phyloP scores from a whole-genome alignment of 192 early-diverging fungal species.

The Coemansia aciculifera region DNA sequence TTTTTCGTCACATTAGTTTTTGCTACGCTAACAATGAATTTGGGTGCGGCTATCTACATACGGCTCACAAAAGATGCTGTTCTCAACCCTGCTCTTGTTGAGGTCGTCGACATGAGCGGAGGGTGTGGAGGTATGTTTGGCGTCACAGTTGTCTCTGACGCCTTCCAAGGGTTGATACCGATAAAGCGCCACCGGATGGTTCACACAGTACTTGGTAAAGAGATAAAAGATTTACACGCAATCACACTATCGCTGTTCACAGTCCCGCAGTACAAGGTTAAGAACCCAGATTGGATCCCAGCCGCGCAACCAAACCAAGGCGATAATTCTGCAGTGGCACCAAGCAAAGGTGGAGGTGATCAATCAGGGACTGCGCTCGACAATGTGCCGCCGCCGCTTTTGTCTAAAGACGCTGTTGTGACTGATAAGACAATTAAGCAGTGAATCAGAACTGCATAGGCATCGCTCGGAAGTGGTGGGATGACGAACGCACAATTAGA shows the following conservation, averaged over 20 bases:
- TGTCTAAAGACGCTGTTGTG: background rate
- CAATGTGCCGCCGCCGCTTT: background rate
- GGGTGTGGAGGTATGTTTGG: slow-evolving; percentile 94
- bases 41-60: slow-evolving; percentile 14
- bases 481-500: too few species aligned
- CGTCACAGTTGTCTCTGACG: slow-evolving; percentile 70
- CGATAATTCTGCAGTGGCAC: background rate
- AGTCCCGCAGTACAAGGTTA: slow-evolving; percentile 1
- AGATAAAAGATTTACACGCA: slow-evolving; percentile 84
- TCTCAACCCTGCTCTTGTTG: slow-evolving; percentile 4
- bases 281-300: background rate
- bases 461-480: too few species aligned
- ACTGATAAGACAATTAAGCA: background rate
- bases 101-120: slow-evolving; percentile 43
- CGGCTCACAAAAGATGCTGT: background rate
- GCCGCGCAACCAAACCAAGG: background rate
- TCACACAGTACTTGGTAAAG: slow-evolving; percentile 75
- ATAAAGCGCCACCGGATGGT: slow-evolving; percentile 87
- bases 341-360: background rate
- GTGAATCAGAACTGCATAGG: too few species aligned
- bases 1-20: background rate
- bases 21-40: slow-evolving; percentile 12
- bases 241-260: slow-evolving; percentile 12
- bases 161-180: slow-evolving; percentile 67
- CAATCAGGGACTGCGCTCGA: background rate